Base-by-base conservation (phyloP, 1,139 yeast genomes). In the Candida labiduridarum region DNA sequence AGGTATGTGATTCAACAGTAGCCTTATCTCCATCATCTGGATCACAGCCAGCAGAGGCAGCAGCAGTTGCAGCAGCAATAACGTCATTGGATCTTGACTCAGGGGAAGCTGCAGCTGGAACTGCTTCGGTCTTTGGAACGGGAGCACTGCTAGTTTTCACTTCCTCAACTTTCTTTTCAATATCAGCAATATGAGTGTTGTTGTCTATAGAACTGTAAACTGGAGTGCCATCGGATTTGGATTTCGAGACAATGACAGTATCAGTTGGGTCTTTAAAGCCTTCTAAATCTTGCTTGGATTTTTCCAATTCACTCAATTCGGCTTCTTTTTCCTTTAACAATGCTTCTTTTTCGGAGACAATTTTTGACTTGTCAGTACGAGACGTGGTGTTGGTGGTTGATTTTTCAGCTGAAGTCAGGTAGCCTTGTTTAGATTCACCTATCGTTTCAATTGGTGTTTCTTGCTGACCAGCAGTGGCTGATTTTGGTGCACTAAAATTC, bases 191-290 rank as follows among this genome's bases (percentile, higher is more conserved):
- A 51, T 76, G 81, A 18, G 55, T 50, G 55, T 69, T 71, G 55
- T 67, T 62, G 52, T 76, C 81, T 46, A 76, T 76, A 16, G 77
- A 74, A 6, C 79, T 65, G 42, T 54, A 63, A 2, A 49, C 54
- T 4, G 52, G 48, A 1, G 56, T 41, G 1, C 71, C 72, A 2
- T 60, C 56, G 1, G 57, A 44, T 45, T 57, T 60, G 10, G 47
- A 35, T 25, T 59, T 61, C 9, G 68, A 56, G 18, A 60, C 52
- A 42, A 76, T 64, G 15, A 74, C 59, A 2, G 58, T 49, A 52
- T 75, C 80, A 19, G 65, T 58, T 15, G 58, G 50, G 27, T 71
- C 72, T 52, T 66, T 68, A 14, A 65, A 58, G 8, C 61, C 53
- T 10, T 65, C 63, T 56, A 71, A 62, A 4, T 43, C 49, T 25